Conservation (phyloP, 139 green algal species). For the Coelastrella sp. region DNA sequence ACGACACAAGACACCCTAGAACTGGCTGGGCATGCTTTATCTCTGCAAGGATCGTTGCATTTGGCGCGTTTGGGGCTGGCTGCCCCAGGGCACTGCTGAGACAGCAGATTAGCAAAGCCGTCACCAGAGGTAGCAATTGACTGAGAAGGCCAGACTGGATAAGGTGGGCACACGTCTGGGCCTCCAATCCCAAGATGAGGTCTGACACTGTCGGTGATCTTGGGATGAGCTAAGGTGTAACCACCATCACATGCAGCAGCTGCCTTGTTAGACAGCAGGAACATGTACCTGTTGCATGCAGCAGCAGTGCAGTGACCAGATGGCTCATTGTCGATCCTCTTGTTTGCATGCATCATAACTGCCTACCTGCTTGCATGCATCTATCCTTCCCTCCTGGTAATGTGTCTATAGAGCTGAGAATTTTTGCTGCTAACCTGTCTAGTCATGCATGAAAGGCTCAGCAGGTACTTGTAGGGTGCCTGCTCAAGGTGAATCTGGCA, state of each 20-base stretch:
- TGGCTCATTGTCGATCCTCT: neutral
- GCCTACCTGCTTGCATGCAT: too few species aligned
- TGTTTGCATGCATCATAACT: neutral
- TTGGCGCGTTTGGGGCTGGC: neutral
- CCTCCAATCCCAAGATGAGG: constrained; percentile 7
- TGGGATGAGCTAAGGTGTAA: constrained; percentile 4
- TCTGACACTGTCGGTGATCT: neutral
- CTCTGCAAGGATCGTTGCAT: neutral
- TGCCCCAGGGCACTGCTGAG: constrained; percentile 4
- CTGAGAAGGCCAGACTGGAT: constrained; percentile 30
- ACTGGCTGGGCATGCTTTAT: neutral
- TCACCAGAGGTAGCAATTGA: neutral
- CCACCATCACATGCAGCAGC: constrained; percentile 19
- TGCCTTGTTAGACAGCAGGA: constrained; percentile 30
- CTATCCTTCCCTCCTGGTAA: too few species aligned
- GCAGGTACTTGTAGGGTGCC: neutral
- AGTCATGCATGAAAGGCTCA: neutral
- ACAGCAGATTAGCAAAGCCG: constrained; percentile 4
- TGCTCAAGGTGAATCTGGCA: too few species aligned
- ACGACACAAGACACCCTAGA: constrained; percentile 2
- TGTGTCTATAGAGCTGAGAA: too few species aligned
- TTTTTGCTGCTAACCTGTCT: too few species aligned
- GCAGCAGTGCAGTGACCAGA: neutral
- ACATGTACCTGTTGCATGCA: constrained; percentile 22
- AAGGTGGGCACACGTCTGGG: neutral